Percentiles rank a stretch among this genome's conserved stretches.
These are phyloP conservation scores for Apiospora rasikravindrae DNA, from an alignment of 2,329 filamentous ascomycete species.

Conservation along the genomic window DNA sequence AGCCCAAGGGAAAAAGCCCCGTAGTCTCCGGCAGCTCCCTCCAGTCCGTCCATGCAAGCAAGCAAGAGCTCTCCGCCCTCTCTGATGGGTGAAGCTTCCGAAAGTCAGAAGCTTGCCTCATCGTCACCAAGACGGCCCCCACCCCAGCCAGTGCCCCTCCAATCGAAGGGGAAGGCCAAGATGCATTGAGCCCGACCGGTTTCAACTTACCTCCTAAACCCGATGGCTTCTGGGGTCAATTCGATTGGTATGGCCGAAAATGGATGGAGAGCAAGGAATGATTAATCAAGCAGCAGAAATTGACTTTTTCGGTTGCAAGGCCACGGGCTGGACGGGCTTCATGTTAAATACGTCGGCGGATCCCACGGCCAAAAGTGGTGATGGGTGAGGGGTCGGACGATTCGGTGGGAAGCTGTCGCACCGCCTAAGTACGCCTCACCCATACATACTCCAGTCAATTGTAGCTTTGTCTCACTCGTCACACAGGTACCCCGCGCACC, in stretches of 20 bases:
- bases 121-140: not conserved
- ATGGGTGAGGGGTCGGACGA: not conserved
- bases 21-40: not conserved
- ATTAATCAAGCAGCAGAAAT: not conserved
- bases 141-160: not conserved
- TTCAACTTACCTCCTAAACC: conserved; percentile 12
- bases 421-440: not conserved
- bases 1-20: not conserved
- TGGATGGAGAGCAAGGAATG: not conserved
- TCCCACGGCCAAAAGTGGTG: conserved; percentile 11
- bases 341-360: conserved; percentile 8
- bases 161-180: not conserved
- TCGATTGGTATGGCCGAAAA: not conserved
- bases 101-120: conserved; percentile 9
- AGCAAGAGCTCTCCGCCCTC: not conserved
- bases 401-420: not conserved
- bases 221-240: not conserved
- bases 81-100: not conserved
- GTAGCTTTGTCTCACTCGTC: conserved; percentile 3
- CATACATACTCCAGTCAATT: not conserved
- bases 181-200: not conserved
- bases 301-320: not conserved
- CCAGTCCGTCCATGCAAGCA: not conserved
- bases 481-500: not conserved
- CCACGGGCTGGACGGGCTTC: not conserved